phyloP scores from a whole-genome alignment of 495 filamentous ascomycete genomes.

The Penicillium desertorum region DNA sequence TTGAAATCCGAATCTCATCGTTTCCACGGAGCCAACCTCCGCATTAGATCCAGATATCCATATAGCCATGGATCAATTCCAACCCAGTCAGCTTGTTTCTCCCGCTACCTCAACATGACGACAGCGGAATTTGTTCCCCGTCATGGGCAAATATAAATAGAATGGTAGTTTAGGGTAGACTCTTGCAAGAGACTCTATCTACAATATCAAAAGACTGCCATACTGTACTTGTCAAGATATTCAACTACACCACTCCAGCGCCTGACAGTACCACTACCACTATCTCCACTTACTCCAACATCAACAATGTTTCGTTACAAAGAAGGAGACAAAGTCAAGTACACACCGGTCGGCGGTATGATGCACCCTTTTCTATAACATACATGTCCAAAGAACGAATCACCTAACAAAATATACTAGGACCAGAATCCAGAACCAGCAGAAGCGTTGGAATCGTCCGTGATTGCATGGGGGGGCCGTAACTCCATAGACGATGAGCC shows the following conservation, averaged over 20 bases:
- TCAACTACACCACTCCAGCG: not conserved
- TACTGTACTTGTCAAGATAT: not conserved
- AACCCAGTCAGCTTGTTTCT: conserved; percentile 6
- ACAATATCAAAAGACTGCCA: not conserved
- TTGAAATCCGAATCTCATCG: not conserved
- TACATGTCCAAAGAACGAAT: not conserved
- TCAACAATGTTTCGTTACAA: conserved; percentile 29
- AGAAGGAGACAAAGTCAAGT: conserved; percentile 32
- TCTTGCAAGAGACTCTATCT: not conserved
- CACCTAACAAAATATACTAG: conserved; percentile 14
- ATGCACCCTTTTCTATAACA: not conserved
- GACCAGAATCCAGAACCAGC: conserved; percentile 33
- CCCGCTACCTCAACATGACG: conserved; percentile 12
- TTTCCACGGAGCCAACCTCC: conserved; percentile 18
- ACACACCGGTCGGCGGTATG: conserved; percentile 41
- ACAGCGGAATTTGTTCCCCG: not conserved
- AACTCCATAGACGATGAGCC: conserved; percentile 26
- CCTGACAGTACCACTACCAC: not conserved
- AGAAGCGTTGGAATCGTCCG: conserved; percentile 29
- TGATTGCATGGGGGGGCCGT: conserved; percentile 30
- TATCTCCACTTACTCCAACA: not conserved
- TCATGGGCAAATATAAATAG: not conserved
- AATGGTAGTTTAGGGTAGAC: not conserved
- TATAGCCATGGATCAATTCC: conserved; percentile 11
- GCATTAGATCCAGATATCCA: not conserved